These are phyloP conservation scores for Mycogone perniciosa DNA, from an alignment of 2,329 filamentous ascomycete species.

Conservation along the genomic window DNA sequence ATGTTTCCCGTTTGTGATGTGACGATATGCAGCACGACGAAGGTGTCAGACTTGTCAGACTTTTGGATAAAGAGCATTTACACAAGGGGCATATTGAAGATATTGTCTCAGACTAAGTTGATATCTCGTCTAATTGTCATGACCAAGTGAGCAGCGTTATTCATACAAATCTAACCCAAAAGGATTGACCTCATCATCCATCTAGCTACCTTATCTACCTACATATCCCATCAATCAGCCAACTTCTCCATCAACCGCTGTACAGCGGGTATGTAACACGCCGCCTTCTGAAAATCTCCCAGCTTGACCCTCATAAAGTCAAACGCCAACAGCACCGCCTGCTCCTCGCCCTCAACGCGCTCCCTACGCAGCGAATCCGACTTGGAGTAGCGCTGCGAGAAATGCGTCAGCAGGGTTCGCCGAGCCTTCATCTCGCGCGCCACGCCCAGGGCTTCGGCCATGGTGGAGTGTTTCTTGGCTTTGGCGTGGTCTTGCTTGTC, in stretches of 20 bases:
- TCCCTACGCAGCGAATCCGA: conserved; percentile 24
- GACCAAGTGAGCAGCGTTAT: too few relatives aligned
- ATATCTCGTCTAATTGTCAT: too few relatives aligned
- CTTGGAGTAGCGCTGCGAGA: conserved; percentile 89
- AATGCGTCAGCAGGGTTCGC: conserved; percentile 83
- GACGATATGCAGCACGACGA: too few relatives aligned
- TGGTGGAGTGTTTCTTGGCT: conserved; percentile 87
- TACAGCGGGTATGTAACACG: conserved; percentile 55
- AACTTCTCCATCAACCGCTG: conserved; percentile 42
- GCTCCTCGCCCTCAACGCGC: conserved; percentile 30
- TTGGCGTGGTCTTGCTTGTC: conserved; percentile 70
- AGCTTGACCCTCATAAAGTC: conserved; percentile 72
- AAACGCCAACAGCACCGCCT: conserved; percentile 61
- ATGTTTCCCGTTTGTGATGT: too few relatives aligned
- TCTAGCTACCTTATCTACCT: background rate
- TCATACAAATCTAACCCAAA: too few relatives aligned
- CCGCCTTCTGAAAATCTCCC: conserved; percentile 62
- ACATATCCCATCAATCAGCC: conserved; percentile 10
- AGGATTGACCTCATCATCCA: background rate
- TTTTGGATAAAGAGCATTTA: too few relatives aligned
- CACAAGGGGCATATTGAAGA: too few relatives aligned
- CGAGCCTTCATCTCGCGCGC: conserved; percentile 73
- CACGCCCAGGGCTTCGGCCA: conserved; percentile 74
- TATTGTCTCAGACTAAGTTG: too few relatives aligned
- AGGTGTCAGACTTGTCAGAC: too few relatives aligned